These are phyloP conservation scores for Chenopodium suecicum DNA, from an alignment of 148 eudicot species.

Conservation along the genomic window DNA sequence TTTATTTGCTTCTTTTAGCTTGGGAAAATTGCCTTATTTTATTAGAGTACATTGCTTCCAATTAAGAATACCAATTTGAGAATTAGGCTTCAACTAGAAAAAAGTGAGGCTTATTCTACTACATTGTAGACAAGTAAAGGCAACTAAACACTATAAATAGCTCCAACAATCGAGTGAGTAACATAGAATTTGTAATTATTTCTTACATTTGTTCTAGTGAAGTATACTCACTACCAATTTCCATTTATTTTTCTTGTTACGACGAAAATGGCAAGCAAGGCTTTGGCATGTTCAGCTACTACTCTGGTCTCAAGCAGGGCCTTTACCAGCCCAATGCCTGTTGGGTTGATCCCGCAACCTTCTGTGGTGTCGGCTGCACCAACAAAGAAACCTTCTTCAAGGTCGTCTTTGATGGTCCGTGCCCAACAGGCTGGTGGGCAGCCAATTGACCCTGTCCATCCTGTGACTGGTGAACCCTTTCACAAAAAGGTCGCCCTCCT, in stretches of 20 bases:
- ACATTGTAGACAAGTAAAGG: background rate
- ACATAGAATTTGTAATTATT: background rate
- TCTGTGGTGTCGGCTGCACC: background rate
- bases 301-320: background rate
- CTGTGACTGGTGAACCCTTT: background rate
- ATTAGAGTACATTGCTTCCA: background rate
- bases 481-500: constrained; percentile 6
- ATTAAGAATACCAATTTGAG: background rate
- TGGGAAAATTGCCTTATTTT: background rate
- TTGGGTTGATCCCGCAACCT: background rate
- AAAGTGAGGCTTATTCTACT: background rate
- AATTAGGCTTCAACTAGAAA: background rate
- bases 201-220: background rate
- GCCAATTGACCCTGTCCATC: background rate
- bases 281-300: background rate
- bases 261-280: background rate
- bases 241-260: background rate
- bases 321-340: background rate
- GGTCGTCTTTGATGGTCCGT: background rate
- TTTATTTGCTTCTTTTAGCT: background rate
- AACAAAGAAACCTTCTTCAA: background rate
- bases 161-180: background rate
- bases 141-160: background rate
- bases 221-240: background rate
- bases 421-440: background rate